Evolutionary conservation across 176 grass and related monocot species (phyloP).

Genomic region (Areca catechu): DNA sequence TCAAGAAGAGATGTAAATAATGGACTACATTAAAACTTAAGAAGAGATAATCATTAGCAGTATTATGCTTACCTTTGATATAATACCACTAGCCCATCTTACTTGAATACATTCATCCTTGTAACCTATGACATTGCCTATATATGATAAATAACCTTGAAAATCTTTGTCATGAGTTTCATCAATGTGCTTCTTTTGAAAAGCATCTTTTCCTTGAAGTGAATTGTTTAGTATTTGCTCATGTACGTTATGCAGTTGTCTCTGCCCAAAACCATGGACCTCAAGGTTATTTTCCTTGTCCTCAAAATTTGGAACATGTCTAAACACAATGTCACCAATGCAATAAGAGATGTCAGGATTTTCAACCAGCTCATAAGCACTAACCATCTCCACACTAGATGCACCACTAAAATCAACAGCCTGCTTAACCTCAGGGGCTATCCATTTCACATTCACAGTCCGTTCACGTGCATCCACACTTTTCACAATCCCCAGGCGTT

Average conservation of each 20-base stretch:
- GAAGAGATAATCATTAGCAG: too few species aligned
- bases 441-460: constrained; percentile 85
- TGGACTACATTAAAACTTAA: too few species aligned
- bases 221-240: background rate
- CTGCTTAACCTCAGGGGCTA: constrained; percentile 27
- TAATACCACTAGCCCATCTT: constrained; percentile 74
- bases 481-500: constrained; percentile 59
- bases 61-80: constrained; percentile 63
- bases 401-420: constrained; percentile 29
- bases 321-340: constrained; percentile 67
- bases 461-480: constrained; percentile 64
- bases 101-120: constrained; percentile 70
- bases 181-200: constrained; percentile 1
- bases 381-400: constrained; percentile 61
- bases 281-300: constrained; percentile 39
- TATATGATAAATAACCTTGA: constrained; percentile 63
- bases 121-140: constrained; percentile 71
- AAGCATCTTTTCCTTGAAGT: background rate
- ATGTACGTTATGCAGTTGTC: background rate
- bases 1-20: too few species aligned
- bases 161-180: constrained; percentile 20
- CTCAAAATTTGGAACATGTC: constrained; percentile 39
- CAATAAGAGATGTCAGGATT: constrained; percentile 80
- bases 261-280: constrained; percentile 15
- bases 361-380: constrained; percentile 91